Evolutionary conservation across 257 asterid species (phyloP).

Genomic region (Ophiorrhiza pumila): DNA sequence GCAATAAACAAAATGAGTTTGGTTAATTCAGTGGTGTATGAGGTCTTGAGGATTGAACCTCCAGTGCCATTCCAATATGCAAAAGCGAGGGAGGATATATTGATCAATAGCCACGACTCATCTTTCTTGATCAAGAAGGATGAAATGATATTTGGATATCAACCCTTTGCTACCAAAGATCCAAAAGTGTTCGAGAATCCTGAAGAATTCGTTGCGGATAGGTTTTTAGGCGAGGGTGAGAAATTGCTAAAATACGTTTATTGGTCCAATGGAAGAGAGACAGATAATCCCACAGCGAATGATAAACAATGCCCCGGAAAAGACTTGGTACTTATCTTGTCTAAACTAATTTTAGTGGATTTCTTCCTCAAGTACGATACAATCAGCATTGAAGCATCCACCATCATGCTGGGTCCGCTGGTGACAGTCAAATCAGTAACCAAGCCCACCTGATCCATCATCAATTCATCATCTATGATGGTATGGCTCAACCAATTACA

Average conservation of each 20-base stretch:
- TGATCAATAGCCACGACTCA: conserved; percentile 50
- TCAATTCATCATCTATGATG: too few species aligned
- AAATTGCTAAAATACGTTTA: conserved; percentile 49
- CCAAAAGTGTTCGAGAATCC: conserved; percentile 39
- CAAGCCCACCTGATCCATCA: conserved; percentile 17
- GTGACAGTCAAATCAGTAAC: conserved; percentile 48
- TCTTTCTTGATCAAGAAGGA: conserved; percentile 58
- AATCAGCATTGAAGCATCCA: conserved; percentile 36
- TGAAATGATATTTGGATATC: conserved; percentile 73
- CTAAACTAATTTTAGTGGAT: conserved; percentile 60
- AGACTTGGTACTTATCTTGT: conserved; percentile 46
- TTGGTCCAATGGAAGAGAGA: conserved; percentile 84
- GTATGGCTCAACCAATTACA: too few species aligned
- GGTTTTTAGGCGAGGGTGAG: conserved; percentile 62
- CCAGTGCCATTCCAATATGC: conserved; percentile 77
- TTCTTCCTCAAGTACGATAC: conserved; percentile 63
- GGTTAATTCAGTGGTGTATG: conserved; percentile 64
- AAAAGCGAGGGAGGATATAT: conserved; percentile 51
- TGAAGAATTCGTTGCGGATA: conserved; percentile 44
- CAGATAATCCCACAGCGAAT: conserved; percentile 40
- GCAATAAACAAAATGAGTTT: conserved; percentile 43
- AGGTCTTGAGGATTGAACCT: conserved; percentile 61
- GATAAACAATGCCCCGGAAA: conserved; percentile 77
- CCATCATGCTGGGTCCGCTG: conserved; percentile 34
- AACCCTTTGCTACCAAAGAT: conserved; percentile 68